phyloP scores from a whole-genome alignment of 2,329 filamentous ascomycete genomes.

The Microcyclosporella mali region DNA sequence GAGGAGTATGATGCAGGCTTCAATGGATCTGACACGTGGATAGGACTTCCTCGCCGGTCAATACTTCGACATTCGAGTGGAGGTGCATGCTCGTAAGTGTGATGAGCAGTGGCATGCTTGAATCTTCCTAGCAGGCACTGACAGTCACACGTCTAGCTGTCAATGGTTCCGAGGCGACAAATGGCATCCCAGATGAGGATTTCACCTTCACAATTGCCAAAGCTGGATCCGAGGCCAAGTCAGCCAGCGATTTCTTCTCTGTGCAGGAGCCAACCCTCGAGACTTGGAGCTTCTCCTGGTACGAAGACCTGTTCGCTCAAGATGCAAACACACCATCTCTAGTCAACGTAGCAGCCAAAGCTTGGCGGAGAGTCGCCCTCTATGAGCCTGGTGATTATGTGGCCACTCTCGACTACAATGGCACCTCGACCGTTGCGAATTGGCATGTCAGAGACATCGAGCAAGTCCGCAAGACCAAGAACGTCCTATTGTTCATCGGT shows the following conservation, averaged over 20 bases:
- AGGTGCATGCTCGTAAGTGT: conserved; percentile 49
- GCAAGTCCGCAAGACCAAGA: conserved; percentile 61
- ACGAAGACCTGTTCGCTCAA: conserved; percentile 71
- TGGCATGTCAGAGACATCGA: conserved; percentile 71
- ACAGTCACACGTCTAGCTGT: conserved; percentile 49
- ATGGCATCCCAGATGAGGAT: conserved; percentile 58
- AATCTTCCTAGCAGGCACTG: neutral
- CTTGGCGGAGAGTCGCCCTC: conserved; percentile 67
- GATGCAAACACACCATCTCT: conserved; percentile 63
- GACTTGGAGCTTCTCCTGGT: conserved; percentile 80
- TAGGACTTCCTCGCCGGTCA: conserved; percentile 74
- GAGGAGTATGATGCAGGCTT: too few relatives aligned
- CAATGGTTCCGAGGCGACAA: conserved; percentile 75
- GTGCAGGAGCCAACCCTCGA: conserved; percentile 65
- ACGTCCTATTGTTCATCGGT: conserved; percentile 79
- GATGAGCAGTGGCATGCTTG: conserved; percentile 60
- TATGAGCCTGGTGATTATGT: conserved; percentile 75
- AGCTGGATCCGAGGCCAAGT: conserved; percentile 49
- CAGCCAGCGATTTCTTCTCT: conserved; percentile 62
- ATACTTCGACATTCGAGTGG: conserved; percentile 75
- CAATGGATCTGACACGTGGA: too few relatives aligned
- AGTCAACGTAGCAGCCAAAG: conserved; percentile 75
- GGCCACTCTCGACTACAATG: conserved; percentile 67
- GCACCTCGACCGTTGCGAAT: conserved; percentile 63
- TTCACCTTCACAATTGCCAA: conserved; percentile 72